Base-by-base conservation (phyloP, 129 eudicot genomes). In the Flaveria linearis region DNA sequence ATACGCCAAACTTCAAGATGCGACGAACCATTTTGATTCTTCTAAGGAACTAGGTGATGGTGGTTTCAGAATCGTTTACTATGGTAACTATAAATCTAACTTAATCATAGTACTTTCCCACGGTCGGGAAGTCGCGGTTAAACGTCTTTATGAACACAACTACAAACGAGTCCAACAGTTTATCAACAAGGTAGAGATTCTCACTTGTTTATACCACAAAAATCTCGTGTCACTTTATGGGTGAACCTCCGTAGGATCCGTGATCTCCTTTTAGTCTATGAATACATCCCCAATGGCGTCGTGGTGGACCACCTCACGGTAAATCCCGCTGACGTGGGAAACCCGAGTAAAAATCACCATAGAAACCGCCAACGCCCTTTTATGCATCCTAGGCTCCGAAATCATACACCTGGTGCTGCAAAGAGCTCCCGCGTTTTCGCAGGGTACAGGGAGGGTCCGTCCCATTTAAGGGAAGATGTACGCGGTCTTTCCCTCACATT, bases 231-330 rank as follows among this genome's bases (percentile, higher is more conserved):
- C 82, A 12, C 90, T 91, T 43, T 91, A 91, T 12, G 96, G 96
- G 3, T 85, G 97, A 86, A 91, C 97, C 5, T 91, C 97, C 14
- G 81, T 1, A 74, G 77, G 15, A 87, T 96, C 71, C 75, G 70
- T 4, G 96, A 89, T 2, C 93, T 93, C 23, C 85, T n/a, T n/a
- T n/a, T n/a, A n/a, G n/a, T n/a, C n/a, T 89, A 86, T 13, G 89
- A 86, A 56, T 86, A 82, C 82, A 82, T 86, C 25, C 47, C 22
- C 22, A 86, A 89, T 60, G 95, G 91, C 47, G 84, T 91, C 5
- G 87, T 88, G 2, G 90, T 90, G 4, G 97, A 93, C 73, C 96
- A 93, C 76, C 87, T 93, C 94, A 86, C 15, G 98, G 98, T 0
- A 66, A 0, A 68, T 73, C 45, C n/a, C 78, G 4, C 84, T 93